phyloP scores from a whole-genome alignment of 2,329 filamentous ascomycete species.

The Acephala macrosclerotiorum region DNA sequence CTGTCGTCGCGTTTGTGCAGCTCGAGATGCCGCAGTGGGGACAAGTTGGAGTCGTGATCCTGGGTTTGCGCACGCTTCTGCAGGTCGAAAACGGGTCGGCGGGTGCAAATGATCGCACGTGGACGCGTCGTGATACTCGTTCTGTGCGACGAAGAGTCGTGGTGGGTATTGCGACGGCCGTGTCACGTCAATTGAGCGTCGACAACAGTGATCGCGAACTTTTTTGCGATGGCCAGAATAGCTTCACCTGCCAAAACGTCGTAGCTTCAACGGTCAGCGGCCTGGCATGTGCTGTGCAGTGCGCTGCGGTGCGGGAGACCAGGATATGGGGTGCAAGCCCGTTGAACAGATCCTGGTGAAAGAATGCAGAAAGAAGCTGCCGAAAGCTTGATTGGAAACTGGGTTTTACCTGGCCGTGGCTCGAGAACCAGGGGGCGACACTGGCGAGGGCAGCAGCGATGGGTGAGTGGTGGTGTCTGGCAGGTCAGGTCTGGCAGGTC shows the following conservation, averaged over 20 bases:
- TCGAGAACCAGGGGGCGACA: neutral
- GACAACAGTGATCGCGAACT: neutral
- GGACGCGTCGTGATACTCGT: slow-evolving; percentile 23
- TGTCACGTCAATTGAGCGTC: slow-evolving; percentile 28
- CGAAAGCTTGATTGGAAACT: slow-evolving; percentile 32
- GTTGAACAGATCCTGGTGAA: slow-evolving; percentile 33
- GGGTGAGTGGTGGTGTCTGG: slow-evolving; percentile 3
- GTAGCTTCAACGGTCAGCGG: slow-evolving; percentile 40
- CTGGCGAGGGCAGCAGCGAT: slow-evolving; percentile 1
- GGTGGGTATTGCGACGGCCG: slow-evolving; percentile 18
- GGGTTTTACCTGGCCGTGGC: slow-evolving; percentile 14
- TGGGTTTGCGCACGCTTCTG: slow-evolving; percentile 28
- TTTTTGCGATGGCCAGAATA: slow-evolving; percentile 29
- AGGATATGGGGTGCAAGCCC: slow-evolving; percentile 35
- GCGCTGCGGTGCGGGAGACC: slow-evolving; percentile 32
- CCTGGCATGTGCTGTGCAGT: slow-evolving; percentile 27
- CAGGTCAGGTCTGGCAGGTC: neutral
- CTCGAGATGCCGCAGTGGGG: slow-evolving; percentile 10
- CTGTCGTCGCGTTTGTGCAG: slow-evolving; percentile 23
- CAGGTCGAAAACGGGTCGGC: slow-evolving; percentile 23
- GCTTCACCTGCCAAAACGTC: slow-evolving; percentile 31
- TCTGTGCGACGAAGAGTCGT: slow-evolving; percentile 15
- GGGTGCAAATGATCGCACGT: slow-evolving; percentile 29
- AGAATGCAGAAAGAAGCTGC: slow-evolving; percentile 28
- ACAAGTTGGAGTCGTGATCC: slow-evolving; percentile 17